A percentile compares a stretch with the other conserved stretches of the same genome.
Evolutionary conservation across 345 rosid genomes (phyloP).

Genomic region (Gossypium thurberi): DNA sequence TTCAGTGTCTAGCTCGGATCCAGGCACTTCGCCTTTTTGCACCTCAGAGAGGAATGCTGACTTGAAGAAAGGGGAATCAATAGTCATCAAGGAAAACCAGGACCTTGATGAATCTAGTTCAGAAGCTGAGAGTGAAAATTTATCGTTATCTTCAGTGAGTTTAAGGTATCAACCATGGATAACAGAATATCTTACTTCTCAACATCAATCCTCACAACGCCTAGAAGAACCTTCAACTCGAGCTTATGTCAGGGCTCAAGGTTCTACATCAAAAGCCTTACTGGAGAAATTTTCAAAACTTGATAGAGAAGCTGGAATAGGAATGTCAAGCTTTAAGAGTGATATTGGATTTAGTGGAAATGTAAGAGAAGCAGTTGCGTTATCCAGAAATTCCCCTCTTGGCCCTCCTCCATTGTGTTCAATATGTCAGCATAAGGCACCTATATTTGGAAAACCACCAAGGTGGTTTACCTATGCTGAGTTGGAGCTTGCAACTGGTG

Average conservation of each 20-base stretch:
- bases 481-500: conserved; percentile 95
- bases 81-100: conserved; percentile 46
- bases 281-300: conserved; percentile 60
- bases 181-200: conserved; percentile 49
- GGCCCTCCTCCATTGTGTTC: conserved; percentile 98
- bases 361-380: conserved; percentile 79
- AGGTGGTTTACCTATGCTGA: conserved; percentile 92
- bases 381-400: conserved; percentile 71
- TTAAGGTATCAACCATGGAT: conserved; percentile 87
- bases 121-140: conserved; percentile 70
- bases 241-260: conserved; percentile 34
- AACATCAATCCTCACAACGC: conserved; percentile 40
- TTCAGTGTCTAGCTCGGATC: conserved; percentile 91
- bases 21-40: conserved; percentile 87
- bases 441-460: conserved; percentile 95
- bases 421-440: conserved; percentile 94
- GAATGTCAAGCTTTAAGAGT: conserved; percentile 40
- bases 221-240: conserved; percentile 44
- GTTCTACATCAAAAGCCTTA: conserved; percentile 45
- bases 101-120: conserved; percentile 58
- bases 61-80: conserved; percentile 59
- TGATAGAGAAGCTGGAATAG: conserved; percentile 50
- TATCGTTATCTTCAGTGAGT: conserved; percentile 70
- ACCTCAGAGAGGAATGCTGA: conserved; percentile 47
- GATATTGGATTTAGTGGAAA: conserved; percentile 63